Percentiles rank a stretch among this genome's conserved stretches.
phyloP scores from a whole-genome alignment of 768 basidiomycete genomes.

The Amanita thiersii region DNA sequence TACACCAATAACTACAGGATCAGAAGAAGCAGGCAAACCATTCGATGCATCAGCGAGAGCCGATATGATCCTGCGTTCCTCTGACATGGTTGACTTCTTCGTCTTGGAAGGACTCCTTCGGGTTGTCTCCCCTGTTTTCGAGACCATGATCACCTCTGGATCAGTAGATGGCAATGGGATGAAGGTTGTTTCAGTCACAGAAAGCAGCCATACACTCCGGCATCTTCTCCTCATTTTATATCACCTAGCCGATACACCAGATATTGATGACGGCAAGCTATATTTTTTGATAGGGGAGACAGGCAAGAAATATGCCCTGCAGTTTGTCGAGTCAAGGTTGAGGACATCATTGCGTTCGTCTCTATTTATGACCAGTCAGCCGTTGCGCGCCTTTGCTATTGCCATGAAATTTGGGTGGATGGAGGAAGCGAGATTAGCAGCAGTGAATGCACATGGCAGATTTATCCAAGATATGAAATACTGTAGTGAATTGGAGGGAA shows the following conservation, averaged over 20 bases:
- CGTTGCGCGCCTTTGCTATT: conserved; percentile 3
- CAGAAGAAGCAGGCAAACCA: conserved; percentile 4
- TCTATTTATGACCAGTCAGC: not conserved
- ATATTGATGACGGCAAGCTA: not conserved
- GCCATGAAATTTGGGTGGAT: not conserved
- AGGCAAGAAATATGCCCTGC: no score
- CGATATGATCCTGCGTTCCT: conserved; percentile 18
- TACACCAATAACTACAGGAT: no score
- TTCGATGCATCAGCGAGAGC: conserved; percentile 11
- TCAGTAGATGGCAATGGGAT: not conserved
- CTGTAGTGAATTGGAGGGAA: not conserved
- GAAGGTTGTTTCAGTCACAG: conserved; percentile 8
- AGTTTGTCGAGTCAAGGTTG: conserved; percentile 11
- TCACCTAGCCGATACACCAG: not conserved
- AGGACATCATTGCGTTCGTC: conserved; percentile 20
- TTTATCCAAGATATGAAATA: not conserved
- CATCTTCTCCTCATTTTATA: conserved; percentile 10
- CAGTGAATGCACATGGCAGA: not conserved
- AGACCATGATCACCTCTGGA: conserved; percentile 20
- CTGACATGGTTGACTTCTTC: conserved; percentile 23
- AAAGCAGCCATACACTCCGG: conserved; percentile 9
- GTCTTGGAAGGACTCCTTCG: conserved; percentile 20
- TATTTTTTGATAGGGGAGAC: no score
- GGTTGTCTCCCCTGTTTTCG: conserved; percentile 22
- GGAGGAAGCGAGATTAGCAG: not conserved